phyloP scores from a whole-genome alignment of 139 green algal genomes.

The Desmodesmus armatus region DNA sequence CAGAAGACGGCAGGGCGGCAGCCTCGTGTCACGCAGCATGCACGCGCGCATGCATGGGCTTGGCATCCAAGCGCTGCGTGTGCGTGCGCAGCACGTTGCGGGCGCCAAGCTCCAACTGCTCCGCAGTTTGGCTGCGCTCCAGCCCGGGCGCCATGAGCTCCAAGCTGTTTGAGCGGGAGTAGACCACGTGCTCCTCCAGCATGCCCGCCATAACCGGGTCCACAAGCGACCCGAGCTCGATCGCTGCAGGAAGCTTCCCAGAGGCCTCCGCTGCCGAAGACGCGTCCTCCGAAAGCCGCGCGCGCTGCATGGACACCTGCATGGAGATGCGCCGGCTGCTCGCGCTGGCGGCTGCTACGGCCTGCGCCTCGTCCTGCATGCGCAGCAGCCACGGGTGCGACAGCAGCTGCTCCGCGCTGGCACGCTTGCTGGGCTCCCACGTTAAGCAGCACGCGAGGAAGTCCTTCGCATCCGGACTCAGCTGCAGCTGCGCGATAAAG shows the following conservation, averaged over 20 bases:
- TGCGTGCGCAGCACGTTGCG: not conserved
- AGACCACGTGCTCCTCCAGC: not conserved
- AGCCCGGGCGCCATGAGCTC: no score
- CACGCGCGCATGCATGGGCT: not conserved
- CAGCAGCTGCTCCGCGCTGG: conserved; percentile 57
- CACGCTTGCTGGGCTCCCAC: conserved; percentile 49
- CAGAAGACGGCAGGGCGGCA: no score
- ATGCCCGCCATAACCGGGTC: not conserved
- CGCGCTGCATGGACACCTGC: not conserved
- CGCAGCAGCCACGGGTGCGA: conserved; percentile 58
- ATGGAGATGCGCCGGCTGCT: not conserved
- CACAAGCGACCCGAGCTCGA: not conserved
- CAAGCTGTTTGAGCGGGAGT: not conserved
- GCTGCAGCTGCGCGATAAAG: conserved; percentile 14
- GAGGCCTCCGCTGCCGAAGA: not conserved
- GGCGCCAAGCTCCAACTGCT: not conserved
- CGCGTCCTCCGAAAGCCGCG: no score
- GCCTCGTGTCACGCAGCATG: not conserved
- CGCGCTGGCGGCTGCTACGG: not conserved
- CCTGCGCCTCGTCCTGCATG: conserved; percentile 32
- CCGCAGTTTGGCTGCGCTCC: not conserved
- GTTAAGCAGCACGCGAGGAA: conserved; percentile 51
- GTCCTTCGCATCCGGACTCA: conserved; percentile 19
- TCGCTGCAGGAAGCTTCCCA: not conserved
- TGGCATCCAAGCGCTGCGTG: conserved; percentile 26